Evolutionary conservation across 2,329 filamentous ascomycete genomes (phyloP).

Genomic region (Arthrobotrys iridis): DNA sequence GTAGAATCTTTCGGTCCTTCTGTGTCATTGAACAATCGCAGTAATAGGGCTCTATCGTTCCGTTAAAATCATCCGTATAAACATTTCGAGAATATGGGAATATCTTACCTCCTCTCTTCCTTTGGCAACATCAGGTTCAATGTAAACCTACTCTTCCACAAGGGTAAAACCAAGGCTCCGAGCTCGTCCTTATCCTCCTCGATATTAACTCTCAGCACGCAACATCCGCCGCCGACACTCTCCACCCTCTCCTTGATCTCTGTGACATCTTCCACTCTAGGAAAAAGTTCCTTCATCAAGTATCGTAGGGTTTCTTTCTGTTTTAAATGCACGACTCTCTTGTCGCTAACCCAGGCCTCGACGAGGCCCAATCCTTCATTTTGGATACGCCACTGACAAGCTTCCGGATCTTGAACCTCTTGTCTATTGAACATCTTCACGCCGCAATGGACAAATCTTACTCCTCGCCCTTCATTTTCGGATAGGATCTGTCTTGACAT

Average conservation of each 20-base stretch:
- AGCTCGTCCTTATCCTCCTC: constrained; percentile 64
- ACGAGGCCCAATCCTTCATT: constrained; percentile 91
- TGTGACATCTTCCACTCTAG: constrained; percentile 78
- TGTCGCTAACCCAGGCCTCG: constrained; percentile 85
- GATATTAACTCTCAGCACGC: constrained; percentile 83
- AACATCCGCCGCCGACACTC: constrained; percentile 88
- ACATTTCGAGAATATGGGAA: neutral
- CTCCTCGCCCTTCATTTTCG: constrained; percentile 86
- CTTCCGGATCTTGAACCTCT: constrained; percentile 83
- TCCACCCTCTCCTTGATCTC: constrained; percentile 87
- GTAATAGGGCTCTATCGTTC: constrained; percentile 76
- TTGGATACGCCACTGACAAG: constrained; percentile 95
- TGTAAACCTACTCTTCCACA: constrained; percentile 92
- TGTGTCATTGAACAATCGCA: constrained; percentile 89
- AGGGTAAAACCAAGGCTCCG: constrained; percentile 80
- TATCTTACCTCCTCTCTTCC: constrained; percentile 75
- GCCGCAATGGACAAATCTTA: constrained; percentile 95
- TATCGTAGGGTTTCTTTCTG: constrained; percentile 81
- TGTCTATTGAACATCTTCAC: constrained; percentile 99
- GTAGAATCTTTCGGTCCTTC: constrained; percentile 80
- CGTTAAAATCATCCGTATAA: neutral
- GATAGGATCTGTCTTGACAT: constrained; percentile 85
- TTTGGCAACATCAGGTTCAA: constrained; percentile 98
- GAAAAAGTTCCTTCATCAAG: constrained; percentile 96
- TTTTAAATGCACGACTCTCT: constrained; percentile 77